phyloP scores from a whole-genome alignment of 306 rosid genomes.

The Notholithocarpus densiflorus region DNA sequence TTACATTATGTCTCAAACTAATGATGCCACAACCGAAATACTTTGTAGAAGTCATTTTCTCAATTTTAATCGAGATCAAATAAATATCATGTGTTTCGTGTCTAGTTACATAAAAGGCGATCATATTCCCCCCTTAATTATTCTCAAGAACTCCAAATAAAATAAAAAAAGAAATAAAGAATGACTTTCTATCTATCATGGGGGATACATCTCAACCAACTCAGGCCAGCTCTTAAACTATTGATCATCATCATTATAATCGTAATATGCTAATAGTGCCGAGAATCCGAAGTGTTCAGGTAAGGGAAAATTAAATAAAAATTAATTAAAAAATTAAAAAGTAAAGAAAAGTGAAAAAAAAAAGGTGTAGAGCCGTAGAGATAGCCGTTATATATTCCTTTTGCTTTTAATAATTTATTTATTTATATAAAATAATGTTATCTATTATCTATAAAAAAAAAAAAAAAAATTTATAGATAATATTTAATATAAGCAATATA shows the following conservation, averaged over 20 bases:
- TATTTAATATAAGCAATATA: neutral
- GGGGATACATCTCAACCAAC: slow-evolving; percentile 12
- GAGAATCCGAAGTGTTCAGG: slow-evolving; percentile 38
- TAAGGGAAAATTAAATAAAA: neutral
- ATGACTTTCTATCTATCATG: no score
- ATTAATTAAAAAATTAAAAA: slow-evolving; percentile 22
- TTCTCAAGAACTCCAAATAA: neutral
- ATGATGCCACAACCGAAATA: no score
- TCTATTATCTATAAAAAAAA: no score
- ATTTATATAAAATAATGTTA: no score
- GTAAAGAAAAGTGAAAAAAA: slow-evolving; percentile 8
- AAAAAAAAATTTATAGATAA: no score
- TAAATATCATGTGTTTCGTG: no score
- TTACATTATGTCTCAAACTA: no score
- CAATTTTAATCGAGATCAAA: no score
- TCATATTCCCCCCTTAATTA: neutral
- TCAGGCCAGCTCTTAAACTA: slow-evolving; percentile 25
- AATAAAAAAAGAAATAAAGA: neutral
- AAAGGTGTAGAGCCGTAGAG: slow-evolving; percentile 20
- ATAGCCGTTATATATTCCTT: slow-evolving; percentile 29
- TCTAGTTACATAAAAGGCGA: no score
- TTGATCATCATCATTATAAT: slow-evolving; percentile 32
- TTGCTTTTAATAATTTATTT: neutral
- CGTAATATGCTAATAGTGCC: slow-evolving; percentile 8
- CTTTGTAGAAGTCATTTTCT: no score